Conservation (phyloP, 495 filamentous ascomycete species). For the Massariosphaeria phaeospora region DNA sequence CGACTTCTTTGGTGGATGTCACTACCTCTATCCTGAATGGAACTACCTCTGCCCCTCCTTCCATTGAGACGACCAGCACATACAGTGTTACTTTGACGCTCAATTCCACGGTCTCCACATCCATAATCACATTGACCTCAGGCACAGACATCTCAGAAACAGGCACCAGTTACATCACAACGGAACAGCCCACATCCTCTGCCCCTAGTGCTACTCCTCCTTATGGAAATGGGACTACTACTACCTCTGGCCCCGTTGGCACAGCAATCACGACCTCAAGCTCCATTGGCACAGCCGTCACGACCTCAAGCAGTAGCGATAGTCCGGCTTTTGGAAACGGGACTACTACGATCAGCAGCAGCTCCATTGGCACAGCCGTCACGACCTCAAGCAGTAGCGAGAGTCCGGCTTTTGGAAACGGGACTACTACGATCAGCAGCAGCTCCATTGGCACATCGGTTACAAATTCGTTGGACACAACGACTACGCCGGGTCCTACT, state of each 20-base stretch:
- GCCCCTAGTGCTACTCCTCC: no score
- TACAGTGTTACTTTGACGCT: background rate
- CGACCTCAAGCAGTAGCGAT: no score
- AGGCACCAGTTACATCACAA: background rate
- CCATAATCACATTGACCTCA: background rate
- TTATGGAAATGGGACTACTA: no score
- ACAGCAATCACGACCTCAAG: no score
- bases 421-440: background rate
- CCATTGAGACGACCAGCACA: no score
- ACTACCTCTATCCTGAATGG: no score
- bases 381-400: background rate
- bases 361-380: background rate
- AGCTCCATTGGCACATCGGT: background rate
- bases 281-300: background rate
- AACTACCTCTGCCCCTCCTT: no score
- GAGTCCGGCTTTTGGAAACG: slow-evolving; percentile 2
- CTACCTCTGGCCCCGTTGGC: background rate
- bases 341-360: background rate
- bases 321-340: no score
- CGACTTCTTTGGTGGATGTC: background rate
- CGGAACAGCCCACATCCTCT: no score
- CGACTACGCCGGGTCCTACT: no score
- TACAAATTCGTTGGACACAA: background rate
- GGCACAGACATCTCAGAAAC: background rate
- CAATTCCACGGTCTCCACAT: background rate